These are phyloP conservation scores for Marchantia paleacea DNA, from an alignment of 225 moss, liverwort and hornwort species.

Conservation along the genomic window DNA sequence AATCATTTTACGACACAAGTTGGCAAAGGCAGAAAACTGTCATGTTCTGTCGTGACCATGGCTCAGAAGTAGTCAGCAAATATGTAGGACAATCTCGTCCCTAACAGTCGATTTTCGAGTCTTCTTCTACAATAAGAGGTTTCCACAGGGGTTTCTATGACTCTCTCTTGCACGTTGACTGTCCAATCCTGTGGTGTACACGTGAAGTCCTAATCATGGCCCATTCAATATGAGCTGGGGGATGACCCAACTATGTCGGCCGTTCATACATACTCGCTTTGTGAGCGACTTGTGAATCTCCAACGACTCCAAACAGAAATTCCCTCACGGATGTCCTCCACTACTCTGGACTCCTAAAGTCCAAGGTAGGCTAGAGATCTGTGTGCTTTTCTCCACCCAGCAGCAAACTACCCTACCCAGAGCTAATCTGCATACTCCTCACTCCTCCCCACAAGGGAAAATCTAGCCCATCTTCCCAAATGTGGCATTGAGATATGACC, in stretches of 20 bases:
- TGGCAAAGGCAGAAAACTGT: background rate
- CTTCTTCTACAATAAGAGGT: background rate
- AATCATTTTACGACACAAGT: background rate
- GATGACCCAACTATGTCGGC: background rate
- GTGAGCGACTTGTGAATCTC: background rate
- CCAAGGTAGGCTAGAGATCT: background rate
- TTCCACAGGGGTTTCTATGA: background rate
- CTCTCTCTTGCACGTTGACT: background rate
- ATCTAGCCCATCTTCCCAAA: background rate
- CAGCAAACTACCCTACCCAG: background rate
- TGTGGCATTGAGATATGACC: background rate
- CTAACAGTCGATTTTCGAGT: background rate
- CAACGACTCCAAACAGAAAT: background rate
- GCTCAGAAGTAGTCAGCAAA: background rate
- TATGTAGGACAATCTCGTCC: too few relatives aligned
- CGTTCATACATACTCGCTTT: background rate
- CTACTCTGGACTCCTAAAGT: background rate
- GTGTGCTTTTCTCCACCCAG: background rate
- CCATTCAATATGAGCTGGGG: background rate
- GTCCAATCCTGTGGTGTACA: background rate
- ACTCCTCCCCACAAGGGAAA: background rate
- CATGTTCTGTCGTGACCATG: background rate
- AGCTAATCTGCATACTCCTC: background rate
- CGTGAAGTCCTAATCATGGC: background rate
- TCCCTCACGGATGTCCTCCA: background rate